A percentile compares a stretch with the other conserved stretches of the same genome.
phyloP scores from a whole-genome alignment of 805 yeast genomes.

The Huiozyma sinensis region DNA sequence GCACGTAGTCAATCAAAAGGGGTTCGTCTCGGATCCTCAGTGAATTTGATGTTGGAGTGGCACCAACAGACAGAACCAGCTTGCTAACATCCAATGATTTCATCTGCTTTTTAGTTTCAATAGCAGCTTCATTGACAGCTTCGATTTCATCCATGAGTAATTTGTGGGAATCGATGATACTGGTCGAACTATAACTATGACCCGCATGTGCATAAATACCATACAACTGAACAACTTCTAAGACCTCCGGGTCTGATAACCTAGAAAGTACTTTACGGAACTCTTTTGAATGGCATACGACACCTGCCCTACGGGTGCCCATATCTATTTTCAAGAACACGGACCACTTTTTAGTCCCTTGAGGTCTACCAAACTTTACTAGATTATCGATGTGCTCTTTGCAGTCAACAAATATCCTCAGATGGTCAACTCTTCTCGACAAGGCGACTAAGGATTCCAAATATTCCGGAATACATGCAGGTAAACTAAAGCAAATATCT shows the following conservation, averaged over 20 bases:
- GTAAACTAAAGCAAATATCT: constrained; percentile 51
- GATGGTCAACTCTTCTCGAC: constrained; percentile 31
- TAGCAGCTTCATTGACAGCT: constrained; percentile 46
- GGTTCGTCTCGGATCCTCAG: constrained; percentile 15
- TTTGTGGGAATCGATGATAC: constrained; percentile 36
- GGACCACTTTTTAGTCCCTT: constrained; percentile 37
- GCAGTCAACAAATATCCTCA: constrained; percentile 54
- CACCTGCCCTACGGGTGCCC: constrained; percentile 68
- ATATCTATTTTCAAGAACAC: constrained; percentile 57
- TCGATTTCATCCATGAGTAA: constrained; percentile 45
- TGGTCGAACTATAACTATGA: constrained; percentile 48
- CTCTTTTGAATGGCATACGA: constrained; percentile 25
- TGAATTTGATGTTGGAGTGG: constrained; percentile 72
- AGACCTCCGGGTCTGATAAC: constrained; percentile 18
- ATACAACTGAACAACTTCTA: constrained; percentile 34
- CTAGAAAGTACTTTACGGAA: constrained; percentile 31
- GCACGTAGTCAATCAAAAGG: constrained; percentile 5
- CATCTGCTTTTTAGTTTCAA: constrained; percentile 14
- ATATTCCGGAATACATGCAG: constrained; percentile 40
- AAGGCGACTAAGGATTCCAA: constrained; percentile 39
- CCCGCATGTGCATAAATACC: constrained; percentile 81
- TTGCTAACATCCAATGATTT: constrained; percentile 27
- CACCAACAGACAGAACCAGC: constrained; percentile 60
- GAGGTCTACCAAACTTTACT: constrained; percentile 26
- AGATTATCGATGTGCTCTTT: constrained; percentile 43